Base-by-base conservation (phyloP, 2,329 filamentous ascomycete species). In the Clonostachys chloroleuca region DNA sequence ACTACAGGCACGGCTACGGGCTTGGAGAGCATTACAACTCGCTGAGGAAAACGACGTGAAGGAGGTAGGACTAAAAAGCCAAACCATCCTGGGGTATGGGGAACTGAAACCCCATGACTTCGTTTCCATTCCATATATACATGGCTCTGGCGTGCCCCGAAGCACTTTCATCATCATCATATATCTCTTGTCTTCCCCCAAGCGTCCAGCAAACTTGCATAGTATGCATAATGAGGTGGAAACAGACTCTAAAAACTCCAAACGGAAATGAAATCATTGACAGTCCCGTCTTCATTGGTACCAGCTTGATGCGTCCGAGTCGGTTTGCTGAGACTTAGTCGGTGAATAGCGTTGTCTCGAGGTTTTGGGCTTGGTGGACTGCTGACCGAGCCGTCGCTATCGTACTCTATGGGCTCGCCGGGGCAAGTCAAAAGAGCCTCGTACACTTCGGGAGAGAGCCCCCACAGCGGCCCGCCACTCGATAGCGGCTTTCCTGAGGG, bases 21-120 rank as follows among this genome's bases (percentile, higher is more conserved):
- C 72, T 99, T 44, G 94, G 94, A 12, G 94, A 97, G 72, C 94
- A 99, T 69, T 99, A 99, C 69, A 99, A 99, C 64, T 95, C 92
- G 46, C 68, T 99, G 62, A 67, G 81, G 56, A 79, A 73, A 59
- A 59, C 59, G 54, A 53, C 56, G 54, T 58, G 46, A 47, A 30
- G 24, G 24, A 30, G 24, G 24, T 10, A 30, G 10, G 24, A 30
- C 24, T 8, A 30, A 30, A 30, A 30, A 30, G 24, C 8, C 24
- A 30, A 10, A 30, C 24, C 24, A 30, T 30, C 24, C 24, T 10
- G 24, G 24, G 9, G 24, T 10, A 4, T 30, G 24, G 24, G 24
- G 24, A 30, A 6, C 24, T 2, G 24, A 30, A 30, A 30, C 24
- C 24, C 24, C 24, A 30, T 30, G 24, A 10, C 24, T 30, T 30